A percentile compares a stretch with the other conserved stretches of the same genome.
Conservation (phyloP, 2,329 filamentous ascomycete genomes). For the Colletotrichum chrysophilum region DNA sequence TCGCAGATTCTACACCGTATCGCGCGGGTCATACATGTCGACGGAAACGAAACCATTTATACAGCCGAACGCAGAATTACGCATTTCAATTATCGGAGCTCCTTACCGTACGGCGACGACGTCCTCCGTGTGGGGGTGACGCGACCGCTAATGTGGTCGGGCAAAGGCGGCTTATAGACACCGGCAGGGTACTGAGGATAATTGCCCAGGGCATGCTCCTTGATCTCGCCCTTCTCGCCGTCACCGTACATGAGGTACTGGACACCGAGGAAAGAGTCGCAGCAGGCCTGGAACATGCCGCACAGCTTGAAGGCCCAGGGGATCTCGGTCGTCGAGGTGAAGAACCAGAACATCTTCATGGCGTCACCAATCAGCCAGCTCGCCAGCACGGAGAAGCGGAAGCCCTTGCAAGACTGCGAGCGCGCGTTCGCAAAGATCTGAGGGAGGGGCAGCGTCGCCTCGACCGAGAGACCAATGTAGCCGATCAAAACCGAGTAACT, state of each 20-base stretch:
- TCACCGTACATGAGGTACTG: slow-evolving; percentile 77
- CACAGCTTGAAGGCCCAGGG: slow-evolving; percentile 83
- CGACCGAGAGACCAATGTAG: slow-evolving; percentile 76
- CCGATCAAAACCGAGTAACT: slow-evolving; percentile 73
- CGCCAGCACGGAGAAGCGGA: slow-evolving; percentile 75
- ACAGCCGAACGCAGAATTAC: background rate
- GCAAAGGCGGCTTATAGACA: slow-evolving; percentile 34
- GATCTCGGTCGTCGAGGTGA: slow-evolving; percentile 72
- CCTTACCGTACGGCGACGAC: slow-evolving; percentile 30
- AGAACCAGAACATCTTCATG: slow-evolving; percentile 91
- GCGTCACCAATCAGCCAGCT: slow-evolving; percentile 82
- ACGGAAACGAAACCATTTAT: background rate
- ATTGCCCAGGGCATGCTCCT: slow-evolving; percentile 40
- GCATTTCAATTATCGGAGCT: background rate
- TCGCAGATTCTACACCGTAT: background rate
- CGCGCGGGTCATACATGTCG: background rate
- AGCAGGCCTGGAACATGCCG: slow-evolving; percentile 79
- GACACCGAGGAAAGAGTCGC: slow-evolving; percentile 75
- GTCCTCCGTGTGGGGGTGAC: slow-evolving; percentile 44
- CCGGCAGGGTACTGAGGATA: slow-evolving; percentile 31
- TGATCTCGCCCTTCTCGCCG: slow-evolving; percentile 42
- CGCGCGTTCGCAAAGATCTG: slow-evolving; percentile 77
- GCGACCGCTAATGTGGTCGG: slow-evolving; percentile 36
- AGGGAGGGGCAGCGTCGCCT: slow-evolving; percentile 82
- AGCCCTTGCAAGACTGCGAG: slow-evolving; percentile 75